A percentile compares a stretch with the other conserved stretches of the same genome.
phyloP scores from a whole-genome alignment of 345 rosid genomes.

The Rhodamnia rubescens region DNA sequence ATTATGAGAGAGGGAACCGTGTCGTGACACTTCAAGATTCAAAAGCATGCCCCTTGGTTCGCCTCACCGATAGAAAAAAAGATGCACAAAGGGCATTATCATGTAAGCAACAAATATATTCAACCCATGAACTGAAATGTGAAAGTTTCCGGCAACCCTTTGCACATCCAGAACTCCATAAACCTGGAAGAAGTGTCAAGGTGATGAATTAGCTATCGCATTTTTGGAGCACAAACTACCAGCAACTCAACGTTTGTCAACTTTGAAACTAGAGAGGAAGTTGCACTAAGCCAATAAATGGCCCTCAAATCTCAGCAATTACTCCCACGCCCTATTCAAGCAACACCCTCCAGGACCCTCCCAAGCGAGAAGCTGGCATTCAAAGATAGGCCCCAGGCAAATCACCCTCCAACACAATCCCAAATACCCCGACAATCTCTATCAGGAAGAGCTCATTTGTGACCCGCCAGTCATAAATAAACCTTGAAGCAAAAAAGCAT shows the following conservation, averaged over 20 bases:
- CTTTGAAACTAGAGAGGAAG: background rate
- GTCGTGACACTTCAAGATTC: no score
- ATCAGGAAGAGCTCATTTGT: background rate
- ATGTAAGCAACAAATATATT: slow-evolving; percentile 89
- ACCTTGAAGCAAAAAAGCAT: background rate
- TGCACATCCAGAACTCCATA: slow-evolving; percentile 92
- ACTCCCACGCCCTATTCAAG: no score
- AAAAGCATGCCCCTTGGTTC: no score
- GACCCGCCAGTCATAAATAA: background rate
- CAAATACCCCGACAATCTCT: background rate
- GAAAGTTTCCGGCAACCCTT: slow-evolving; percentile 98
- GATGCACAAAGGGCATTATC: slow-evolving; percentile 21
- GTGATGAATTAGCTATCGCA: slow-evolving; percentile 2
- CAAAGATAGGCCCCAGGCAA: background rate
- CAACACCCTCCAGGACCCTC: background rate
- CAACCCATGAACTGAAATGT: slow-evolving; percentile 91
- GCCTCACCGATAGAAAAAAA: background rate
- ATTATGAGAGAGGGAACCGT: no score
- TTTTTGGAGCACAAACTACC: background rate
- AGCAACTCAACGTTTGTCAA: background rate
- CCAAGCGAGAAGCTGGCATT: background rate
- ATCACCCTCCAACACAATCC: background rate
- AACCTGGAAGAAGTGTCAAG: slow-evolving; percentile 37
- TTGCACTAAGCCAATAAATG: background rate
- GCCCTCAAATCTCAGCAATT: background rate